These are phyloP conservation scores for Fibroporia radiculosa DNA, from an alignment of 768 basidiomycete genomes.

Conservation along the genomic window DNA sequence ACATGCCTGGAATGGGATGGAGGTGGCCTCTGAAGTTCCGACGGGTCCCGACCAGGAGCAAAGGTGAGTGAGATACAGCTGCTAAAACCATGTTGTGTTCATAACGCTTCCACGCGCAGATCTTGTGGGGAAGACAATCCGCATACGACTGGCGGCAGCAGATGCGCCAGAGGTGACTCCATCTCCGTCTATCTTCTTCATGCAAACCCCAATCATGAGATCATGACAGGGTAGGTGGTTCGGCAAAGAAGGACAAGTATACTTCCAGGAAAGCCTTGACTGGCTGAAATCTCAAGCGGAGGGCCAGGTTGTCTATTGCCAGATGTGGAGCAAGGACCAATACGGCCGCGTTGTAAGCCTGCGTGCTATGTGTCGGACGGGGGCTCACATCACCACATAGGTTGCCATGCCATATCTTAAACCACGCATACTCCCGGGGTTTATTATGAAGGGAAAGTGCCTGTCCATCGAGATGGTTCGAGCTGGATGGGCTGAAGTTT, in stretches of 20 bases:
- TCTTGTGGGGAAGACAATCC: constrained; percentile 73
- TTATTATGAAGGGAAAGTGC: constrained; percentile 37
- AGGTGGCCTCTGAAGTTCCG: constrained; percentile 67
- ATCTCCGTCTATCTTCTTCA: background rate
- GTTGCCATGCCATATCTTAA: constrained; percentile 56
- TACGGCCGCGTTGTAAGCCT: constrained; percentile 70
- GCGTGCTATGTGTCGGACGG: background rate
- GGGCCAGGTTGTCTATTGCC: constrained; percentile 59
- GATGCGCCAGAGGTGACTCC: constrained; percentile 85
- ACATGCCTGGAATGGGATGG: constrained; percentile 75
- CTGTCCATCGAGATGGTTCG: constrained; percentile 70
- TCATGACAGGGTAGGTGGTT: constrained; percentile 64
- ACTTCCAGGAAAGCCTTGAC: constrained; percentile 60
- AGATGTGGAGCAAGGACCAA: constrained; percentile 71
- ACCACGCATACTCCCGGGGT: constrained; percentile 47
- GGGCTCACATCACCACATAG: constrained; percentile 28
- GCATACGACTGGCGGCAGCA: constrained; percentile 82
- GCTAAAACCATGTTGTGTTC: too few species aligned
- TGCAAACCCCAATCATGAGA: background rate
- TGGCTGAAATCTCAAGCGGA: constrained; percentile 59
- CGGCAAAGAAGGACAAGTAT: constrained; percentile 72
- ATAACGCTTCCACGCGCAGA: too few species aligned
- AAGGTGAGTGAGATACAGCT: constrained; percentile 38
- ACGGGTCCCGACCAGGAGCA: constrained; percentile 45
- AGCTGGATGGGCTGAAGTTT: constrained; percentile 69